A percentile compares a stretch with the other conserved stretches of the same genome.
These are phyloP conservation scores for Cicer bijugum DNA, from an alignment of 306 rosid genomes.

Conservation along the genomic window DNA sequence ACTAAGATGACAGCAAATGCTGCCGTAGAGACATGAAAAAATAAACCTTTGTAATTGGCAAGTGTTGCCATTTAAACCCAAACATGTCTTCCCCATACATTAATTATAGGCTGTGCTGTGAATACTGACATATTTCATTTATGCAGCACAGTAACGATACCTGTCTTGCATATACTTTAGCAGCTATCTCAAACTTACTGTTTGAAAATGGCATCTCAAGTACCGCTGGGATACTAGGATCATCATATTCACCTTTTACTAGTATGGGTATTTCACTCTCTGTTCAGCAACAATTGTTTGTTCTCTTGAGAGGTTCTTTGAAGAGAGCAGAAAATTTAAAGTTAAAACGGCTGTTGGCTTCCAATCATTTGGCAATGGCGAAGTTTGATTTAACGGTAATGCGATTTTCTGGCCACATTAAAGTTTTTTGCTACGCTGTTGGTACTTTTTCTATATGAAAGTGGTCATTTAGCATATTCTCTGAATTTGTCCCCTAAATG, in stretches of 20 bases:
- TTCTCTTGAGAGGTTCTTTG: slow-evolving; percentile 89
- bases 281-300: slow-evolving; percentile 90
- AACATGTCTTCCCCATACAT: slow-evolving; percentile 33
- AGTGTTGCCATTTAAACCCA: slow-evolving; percentile 32
- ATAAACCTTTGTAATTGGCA: slow-evolving; percentile 9
- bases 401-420: slow-evolving; percentile 38
- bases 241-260: slow-evolving; percentile 85
- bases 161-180: slow-evolving; percentile 90
- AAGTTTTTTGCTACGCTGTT: slow-evolving; percentile 21
- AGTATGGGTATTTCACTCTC: slow-evolving; percentile 85
- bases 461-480: slow-evolving; percentile 19
- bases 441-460: slow-evolving; percentile 15
- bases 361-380: slow-evolving; percentile 96
- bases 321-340: slow-evolving; percentile 93
- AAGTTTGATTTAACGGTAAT: slow-evolving; percentile 89
- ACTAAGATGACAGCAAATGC: slow-evolving; percentile 38
- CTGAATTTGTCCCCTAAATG: slow-evolving; percentile 20
- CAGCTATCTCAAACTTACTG: slow-evolving; percentile 91
- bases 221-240: slow-evolving; percentile 82
- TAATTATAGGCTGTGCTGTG: slow-evolving; percentile 32
- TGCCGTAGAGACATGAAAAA: slow-evolving; percentile 25
- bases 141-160: slow-evolving; percentile 96
- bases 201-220: slow-evolving; percentile 93
- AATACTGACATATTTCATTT: slow-evolving; percentile 46
- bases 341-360: slow-evolving; percentile 84